These are phyloP conservation scores for Acer yangbiense DNA, from an alignment of 345 rosid genomes.

Conservation along the genomic window DNA sequence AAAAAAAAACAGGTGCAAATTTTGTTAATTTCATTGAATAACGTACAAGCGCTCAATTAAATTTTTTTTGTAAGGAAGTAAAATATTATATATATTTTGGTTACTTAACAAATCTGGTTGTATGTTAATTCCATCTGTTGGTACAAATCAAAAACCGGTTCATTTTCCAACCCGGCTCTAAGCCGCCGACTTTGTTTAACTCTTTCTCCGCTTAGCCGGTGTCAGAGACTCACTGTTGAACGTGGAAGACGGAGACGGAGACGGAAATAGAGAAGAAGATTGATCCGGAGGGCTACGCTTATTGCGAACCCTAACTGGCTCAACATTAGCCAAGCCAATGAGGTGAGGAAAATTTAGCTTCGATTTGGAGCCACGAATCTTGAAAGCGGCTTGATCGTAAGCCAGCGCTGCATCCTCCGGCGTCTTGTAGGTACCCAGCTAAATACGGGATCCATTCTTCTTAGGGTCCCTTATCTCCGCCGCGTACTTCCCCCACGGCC, in stretches of 20 bases:
- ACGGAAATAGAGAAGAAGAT: neutral
- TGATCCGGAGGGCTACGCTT: constrained; percentile 40
- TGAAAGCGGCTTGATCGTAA: constrained; percentile 58
- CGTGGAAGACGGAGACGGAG: neutral
- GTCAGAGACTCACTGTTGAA: neutral
- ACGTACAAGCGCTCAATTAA: too few species aligned
- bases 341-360: constrained; percentile 64
- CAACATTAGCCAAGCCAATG: constrained; percentile 37
- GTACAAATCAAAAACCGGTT: neutral
- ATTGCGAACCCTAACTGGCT: constrained; percentile 48
- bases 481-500: constrained; percentile 72
- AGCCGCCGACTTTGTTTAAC: neutral
- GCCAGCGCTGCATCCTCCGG: constrained; percentile 45
- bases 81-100: too few species aligned
- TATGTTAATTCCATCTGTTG: neutral
- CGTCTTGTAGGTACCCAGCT: constrained; percentile 25
- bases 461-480: constrained; percentile 59
- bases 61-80: too few species aligned
- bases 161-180: neutral
- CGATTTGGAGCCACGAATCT: constrained; percentile 54
- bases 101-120: neutral
- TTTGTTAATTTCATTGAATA: too few species aligned
- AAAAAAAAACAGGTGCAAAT: too few species aligned
- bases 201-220: constrained; percentile 8
- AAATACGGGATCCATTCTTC: constrained; percentile 21